phyloP scores from a whole-genome alignment of 1,284 basidiomycete genomes.

The Inonotus obliquus region DNA sequence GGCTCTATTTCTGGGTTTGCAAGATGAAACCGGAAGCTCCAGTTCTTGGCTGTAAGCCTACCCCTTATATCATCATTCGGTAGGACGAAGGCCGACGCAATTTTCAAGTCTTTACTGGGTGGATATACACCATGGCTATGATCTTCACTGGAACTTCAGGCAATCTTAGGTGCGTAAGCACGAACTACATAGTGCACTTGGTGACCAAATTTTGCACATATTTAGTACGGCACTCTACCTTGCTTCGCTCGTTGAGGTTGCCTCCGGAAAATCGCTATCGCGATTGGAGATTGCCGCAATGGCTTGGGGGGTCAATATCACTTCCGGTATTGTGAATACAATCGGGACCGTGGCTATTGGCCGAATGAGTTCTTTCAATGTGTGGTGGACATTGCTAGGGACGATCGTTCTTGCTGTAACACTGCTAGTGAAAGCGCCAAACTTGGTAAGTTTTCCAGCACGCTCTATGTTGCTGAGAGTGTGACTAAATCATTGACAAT shows the following conservation, averaged over 20 bases:
- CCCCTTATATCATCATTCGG: no score
- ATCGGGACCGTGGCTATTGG: constrained; percentile 55
- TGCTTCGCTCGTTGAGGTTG: constrained; percentile 50
- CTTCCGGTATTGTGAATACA: constrained; percentile 49
- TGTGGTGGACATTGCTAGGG: constrained; percentile 63
- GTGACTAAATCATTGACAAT: neutral
- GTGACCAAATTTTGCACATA: neutral
- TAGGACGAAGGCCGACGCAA: no score
- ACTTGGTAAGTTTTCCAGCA: constrained; percentile 35
- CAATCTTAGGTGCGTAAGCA: constrained; percentile 41
- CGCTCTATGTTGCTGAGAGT: neutral
- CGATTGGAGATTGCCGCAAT: constrained; percentile 49
- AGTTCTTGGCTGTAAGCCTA: constrained; percentile 50
- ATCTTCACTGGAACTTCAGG: constrained; percentile 57
- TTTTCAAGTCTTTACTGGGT: constrained; percentile 49
- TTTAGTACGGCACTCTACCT: constrained; percentile 53
- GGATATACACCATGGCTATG: constrained; percentile 60
- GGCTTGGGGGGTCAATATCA: constrained; percentile 55
- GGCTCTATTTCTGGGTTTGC: constrained; percentile 61
- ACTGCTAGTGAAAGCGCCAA: constrained; percentile 50
- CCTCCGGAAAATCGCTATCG: constrained; percentile 39
- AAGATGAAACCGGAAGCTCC: constrained; percentile 55
- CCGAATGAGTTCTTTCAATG: constrained; percentile 49
- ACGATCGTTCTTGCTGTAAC: constrained; percentile 53
- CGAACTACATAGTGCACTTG: neutral